These are phyloP conservation scores for Gossypium turneri DNA, from an alignment of 345 rosid species.

Conservation along the genomic window DNA sequence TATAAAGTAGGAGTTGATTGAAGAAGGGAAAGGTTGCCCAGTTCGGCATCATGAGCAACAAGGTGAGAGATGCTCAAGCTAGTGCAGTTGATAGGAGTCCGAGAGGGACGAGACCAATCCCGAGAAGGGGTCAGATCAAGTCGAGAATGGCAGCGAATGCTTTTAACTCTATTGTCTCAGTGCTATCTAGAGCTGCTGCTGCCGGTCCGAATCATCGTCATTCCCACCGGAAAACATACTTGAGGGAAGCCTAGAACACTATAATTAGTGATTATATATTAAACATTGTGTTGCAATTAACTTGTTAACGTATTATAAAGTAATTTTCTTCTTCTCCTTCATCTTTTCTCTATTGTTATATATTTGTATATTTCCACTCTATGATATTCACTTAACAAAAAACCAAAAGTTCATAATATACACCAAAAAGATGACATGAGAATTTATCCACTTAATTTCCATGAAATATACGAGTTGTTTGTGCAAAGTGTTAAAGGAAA, in stretches of 20 bases:
- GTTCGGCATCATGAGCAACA: conserved; percentile 36
- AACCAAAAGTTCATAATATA: not conserved
- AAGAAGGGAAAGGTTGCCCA: not conserved
- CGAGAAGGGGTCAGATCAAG: conserved; percentile 59
- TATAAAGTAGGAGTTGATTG: not conserved
- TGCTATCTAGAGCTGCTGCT: conserved; percentile 26
- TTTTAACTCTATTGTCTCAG: conserved; percentile 44
- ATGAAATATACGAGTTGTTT: not conserved
- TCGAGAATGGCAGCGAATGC: conserved; percentile 48
- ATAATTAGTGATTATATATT: not conserved
- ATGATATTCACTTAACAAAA: not conserved
- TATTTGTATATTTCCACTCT: no score
- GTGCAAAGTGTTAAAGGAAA: no score
- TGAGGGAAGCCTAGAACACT: conserved; percentile 14
- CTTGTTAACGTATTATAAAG: not conserved
- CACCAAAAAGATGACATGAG: not conserved
- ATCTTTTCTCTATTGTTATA: not conserved
- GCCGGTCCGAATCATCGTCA: conserved; percentile 27
- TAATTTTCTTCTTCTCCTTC: not conserved
- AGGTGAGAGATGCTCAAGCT: conserved; percentile 22
- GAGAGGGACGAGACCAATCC: conserved; percentile 28
- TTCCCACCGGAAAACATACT: conserved; percentile 17
- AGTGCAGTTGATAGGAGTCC: conserved; percentile 21
- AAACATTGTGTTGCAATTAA: not conserved
- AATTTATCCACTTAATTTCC: conserved; percentile 1